A percentile compares a stretch with the other conserved stretches of the same genome.
Evolutionary conservation across 2,329 filamentous ascomycete genomes (phyloP).

Genomic region (Xylaria polymorpha): DNA sequence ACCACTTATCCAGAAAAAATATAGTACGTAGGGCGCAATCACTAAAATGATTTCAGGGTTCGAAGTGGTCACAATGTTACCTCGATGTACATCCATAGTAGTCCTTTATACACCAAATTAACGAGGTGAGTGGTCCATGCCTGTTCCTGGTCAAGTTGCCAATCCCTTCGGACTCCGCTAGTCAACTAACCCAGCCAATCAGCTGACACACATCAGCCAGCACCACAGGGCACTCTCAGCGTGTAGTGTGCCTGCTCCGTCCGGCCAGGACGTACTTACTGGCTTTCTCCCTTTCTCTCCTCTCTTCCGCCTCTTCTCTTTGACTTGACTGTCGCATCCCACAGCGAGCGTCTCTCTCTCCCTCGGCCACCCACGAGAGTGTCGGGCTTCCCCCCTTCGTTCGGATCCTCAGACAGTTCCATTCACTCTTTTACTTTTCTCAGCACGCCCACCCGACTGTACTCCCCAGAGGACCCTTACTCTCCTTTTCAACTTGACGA

Average conservation of each 20-base stretch:
- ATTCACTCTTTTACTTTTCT: constrained; percentile 46
- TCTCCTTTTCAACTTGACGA: constrained; percentile 38
- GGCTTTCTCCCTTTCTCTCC: constrained; percentile 35
- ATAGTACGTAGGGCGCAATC: not conserved
- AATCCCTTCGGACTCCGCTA: constrained; percentile 38
- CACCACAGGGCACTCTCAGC: constrained; percentile 20
- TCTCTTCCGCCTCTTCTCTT: constrained; percentile 24
- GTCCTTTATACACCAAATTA: constrained; percentile 14
- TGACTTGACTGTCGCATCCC: constrained; percentile 33
- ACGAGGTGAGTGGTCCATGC: constrained; percentile 18
- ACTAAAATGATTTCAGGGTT: not conserved
- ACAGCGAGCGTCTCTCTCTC: constrained; percentile 36
- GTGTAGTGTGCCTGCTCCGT: constrained; percentile 22
- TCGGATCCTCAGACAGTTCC: constrained; percentile 38
- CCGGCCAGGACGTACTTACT: constrained; percentile 10
- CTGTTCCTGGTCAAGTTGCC: constrained; percentile 22
- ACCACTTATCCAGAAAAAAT: constrained; percentile 4
- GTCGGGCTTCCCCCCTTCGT: constrained; percentile 32
- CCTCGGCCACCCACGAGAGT: constrained; percentile 29
- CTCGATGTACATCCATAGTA: not conserved
- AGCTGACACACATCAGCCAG: constrained; percentile 19
- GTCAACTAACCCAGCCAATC: constrained; percentile 28
- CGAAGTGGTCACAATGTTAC: constrained; percentile 9
- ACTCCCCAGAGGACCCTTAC: constrained; percentile 42
- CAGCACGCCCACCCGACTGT: constrained; percentile 38